phyloP scores from a whole-genome alignment of 1,284 basidiomycete species.

The Sphagnurus paluster region DNA sequence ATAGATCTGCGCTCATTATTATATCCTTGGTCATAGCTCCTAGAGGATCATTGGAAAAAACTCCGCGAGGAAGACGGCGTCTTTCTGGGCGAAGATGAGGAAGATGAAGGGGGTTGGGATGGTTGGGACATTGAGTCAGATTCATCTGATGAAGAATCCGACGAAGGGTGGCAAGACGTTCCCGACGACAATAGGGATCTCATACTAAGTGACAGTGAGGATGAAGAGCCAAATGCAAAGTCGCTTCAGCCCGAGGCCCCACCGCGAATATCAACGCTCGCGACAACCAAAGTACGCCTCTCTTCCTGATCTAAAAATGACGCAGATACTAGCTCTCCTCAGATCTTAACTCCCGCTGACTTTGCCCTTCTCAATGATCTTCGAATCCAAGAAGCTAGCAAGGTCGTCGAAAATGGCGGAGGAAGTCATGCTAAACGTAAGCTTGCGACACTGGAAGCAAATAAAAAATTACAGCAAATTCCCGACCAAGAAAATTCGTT shows the following conservation, averaged over 20 bases:
- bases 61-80: slow-evolving; percentile 68
- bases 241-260: slow-evolving; percentile 24
- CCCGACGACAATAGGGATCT: slow-evolving; percentile 70
- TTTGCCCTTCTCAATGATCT: slow-evolving; percentile 93
- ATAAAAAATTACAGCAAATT: slow-evolving; percentile 51
- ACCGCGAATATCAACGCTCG: slow-evolving; percentile 58
- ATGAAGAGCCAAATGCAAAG: slow-evolving; percentile 53
- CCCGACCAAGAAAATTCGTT: slow-evolving; percentile 60
- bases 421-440: slow-evolving; percentile 87
- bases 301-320: not conserved
- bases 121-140: slow-evolving; percentile 90
- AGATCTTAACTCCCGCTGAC: slow-evolving; percentile 98
- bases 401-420: slow-evolving; percentile 70
- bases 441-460: slow-evolving; percentile 74
- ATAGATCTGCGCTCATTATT: too few relatives aligned
- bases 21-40: slow-evolving; percentile 59
- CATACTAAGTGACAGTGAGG: slow-evolving; percentile 85
- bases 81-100: slow-evolving; percentile 56
- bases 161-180: slow-evolving; percentile 86
- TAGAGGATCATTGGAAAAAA: slow-evolving; percentile 83
- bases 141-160: slow-evolving; percentile 45
- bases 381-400: slow-evolving; percentile 78
- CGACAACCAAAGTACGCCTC: slow-evolving; percentile 71
- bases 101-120: slow-evolving; percentile 81
- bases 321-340: not conserved